Evolutionary conservation across 371 early-diverging fungal genomes (phyloP), one percentile per base, ranked within the genome.

Genomic region (Mortierella sp.): DNA sequence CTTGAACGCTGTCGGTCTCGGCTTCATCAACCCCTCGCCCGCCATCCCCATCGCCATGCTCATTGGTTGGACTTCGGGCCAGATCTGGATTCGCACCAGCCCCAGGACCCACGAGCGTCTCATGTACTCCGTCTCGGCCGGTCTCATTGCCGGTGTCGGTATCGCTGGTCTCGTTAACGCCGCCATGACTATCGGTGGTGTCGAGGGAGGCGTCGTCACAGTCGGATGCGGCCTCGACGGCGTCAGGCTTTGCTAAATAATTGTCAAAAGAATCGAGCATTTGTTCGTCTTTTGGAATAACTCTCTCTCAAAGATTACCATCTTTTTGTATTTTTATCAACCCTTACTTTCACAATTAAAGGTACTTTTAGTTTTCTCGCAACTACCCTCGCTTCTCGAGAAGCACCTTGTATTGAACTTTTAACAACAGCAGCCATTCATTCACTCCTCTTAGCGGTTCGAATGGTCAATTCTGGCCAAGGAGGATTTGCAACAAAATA

Each of bases 61-160:
- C 44, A 65, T 93, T 48, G 95, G 95, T 38, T 91, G 91, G 89
- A 27, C 75, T n/a, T 83, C 82, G 70, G 89, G 89, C 46, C 73
- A 77, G 70, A 79, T 92, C 77, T 95, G 96, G 96, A 87, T 89
- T 81, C 83, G 83, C 1, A 32, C 84, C n/a, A 74, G 63, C 55
- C 83, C 88, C 44, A 72, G 27, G 12, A 71, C 81, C 29, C 88
- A 89, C 68, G 92, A 93, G 58, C 77, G 90, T 44, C 88, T 88
- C 46, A 88, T 91, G 90, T 93, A 90, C 86, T 89, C 92, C 41
- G 81, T 91, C 73, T 93, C 95, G 70, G 91, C 90, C 82, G 96
- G 96, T 78, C 63, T 94, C 65, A 92, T 95, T 85, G 94, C 95
- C 77, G 96, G 96, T 71, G 93, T 93, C 80, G 96, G 96, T 83